Evolutionary conservation across 257 asterid species (phyloP).

Genomic region (Nicotiana attenuata): DNA sequence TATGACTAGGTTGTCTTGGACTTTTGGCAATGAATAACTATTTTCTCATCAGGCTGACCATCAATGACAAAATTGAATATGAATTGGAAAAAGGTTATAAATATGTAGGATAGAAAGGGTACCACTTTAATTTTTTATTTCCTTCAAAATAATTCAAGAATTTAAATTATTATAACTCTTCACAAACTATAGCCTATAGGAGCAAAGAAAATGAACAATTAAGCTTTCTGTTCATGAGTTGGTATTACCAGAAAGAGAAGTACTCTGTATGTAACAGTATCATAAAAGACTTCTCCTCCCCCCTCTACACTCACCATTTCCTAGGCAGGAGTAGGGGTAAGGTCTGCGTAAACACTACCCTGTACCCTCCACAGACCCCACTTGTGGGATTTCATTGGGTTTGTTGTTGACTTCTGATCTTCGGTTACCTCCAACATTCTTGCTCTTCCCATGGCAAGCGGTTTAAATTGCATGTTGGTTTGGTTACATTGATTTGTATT

Average conservation of each 20-base stretch:
- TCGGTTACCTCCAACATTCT: background rate
- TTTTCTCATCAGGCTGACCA: background rate
- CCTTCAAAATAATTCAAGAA: background rate
- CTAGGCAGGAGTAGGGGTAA: background rate
- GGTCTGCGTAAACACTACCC: too few relatives aligned
- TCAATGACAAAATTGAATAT: background rate
- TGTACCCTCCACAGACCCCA: too few relatives aligned
- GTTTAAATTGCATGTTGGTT: background rate
- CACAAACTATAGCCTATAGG: background rate
- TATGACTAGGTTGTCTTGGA: background rate
- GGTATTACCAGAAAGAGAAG: constrained; percentile 4
- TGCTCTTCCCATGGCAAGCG: background rate
- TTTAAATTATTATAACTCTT: background rate
- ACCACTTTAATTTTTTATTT: background rate
- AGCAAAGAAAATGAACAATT: background rate
- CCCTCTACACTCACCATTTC: background rate
- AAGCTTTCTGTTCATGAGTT: background rate
- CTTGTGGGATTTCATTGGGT: too few relatives aligned
- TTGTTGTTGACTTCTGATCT: background rate
- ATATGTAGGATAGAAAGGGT: background rate
- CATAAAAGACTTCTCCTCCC: background rate
- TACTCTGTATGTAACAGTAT: background rate
- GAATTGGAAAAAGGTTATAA: background rate
- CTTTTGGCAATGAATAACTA: background rate
- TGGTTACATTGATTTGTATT: background rate